Percentiles rank a stretch among this genome's conserved stretches.
These are phyloP conservation scores for Serpula lacrymans DNA, from an alignment of 768 basidiomycete species.

Conservation along the genomic window DNA sequence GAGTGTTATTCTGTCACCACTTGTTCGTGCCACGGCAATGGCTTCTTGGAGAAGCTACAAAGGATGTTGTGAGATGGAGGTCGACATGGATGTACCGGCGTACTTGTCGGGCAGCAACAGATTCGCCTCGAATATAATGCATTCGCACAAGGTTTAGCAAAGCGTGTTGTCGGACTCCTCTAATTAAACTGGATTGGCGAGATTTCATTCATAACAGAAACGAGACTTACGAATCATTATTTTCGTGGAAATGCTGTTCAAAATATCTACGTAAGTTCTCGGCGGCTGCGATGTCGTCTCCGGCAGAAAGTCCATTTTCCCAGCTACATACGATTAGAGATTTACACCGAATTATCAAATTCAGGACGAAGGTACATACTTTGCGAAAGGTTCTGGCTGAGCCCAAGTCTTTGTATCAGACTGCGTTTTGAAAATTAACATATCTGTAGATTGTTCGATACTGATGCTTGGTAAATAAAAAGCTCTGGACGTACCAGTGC, in stretches of 20 bases:
- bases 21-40: constrained; percentile 70
- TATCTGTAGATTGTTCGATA: constrained; percentile 23
- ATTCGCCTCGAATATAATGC: constrained; percentile 72
- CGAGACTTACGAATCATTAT: constrained; percentile 69
- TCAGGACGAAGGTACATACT: constrained; percentile 36
- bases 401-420: constrained; percentile 68
- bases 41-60: constrained; percentile 70
- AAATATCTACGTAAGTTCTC: constrained; percentile 78
- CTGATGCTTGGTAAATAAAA: neutral
- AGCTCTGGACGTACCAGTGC: constrained; percentile 34
- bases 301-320: constrained; percentile 59
- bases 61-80: constrained; percentile 4
- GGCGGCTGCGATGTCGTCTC: constrained; percentile 65
- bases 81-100: constrained; percentile 4
- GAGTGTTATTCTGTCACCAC: constrained; percentile 65
- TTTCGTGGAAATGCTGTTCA: constrained; percentile 81
- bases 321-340: constrained; percentile 44
- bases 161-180: constrained; percentile 77
- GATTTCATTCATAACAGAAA: neutral
- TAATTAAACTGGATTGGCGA: constrained; percentile 31
- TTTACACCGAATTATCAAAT: constrained; percentile 3
- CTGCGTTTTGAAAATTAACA: constrained; percentile 58
- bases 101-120: constrained; percentile 66
- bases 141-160: constrained; percentile 73
- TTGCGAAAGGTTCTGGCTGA: constrained; percentile 54